A percentile compares a stretch with the other conserved stretches of the same genome.
Conservation (phyloP, 106 monocot species). For the Ottelia alismoides region DNA sequence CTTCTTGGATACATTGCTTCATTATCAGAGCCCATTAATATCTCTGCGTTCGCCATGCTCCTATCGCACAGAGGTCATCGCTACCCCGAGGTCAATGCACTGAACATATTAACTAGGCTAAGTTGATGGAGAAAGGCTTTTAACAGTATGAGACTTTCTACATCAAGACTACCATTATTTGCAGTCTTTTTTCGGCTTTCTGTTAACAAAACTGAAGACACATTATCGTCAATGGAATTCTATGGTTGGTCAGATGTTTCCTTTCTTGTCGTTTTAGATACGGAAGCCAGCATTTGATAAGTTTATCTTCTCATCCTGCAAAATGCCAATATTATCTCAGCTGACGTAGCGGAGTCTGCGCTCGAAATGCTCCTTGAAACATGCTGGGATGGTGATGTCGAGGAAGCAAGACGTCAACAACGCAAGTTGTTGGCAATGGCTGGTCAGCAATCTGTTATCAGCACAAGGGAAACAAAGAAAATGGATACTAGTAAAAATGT, state of each 20-base stretch:
- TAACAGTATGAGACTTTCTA: too few species aligned
- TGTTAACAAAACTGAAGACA: too few species aligned
- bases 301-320: slow-evolving; percentile 75
- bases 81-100: slow-evolving; percentile 96
- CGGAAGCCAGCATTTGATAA: slow-evolving; percentile 78
- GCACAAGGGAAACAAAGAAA: neutral
- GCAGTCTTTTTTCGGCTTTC: too few species aligned
- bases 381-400: slow-evolving; percentile 77
- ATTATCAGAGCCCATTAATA: slow-evolving; percentile 23
- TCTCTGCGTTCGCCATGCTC: slow-evolving; percentile 49
- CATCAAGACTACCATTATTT: too few species aligned
- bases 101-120: too few species aligned
- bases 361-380: slow-evolving; percentile 62
- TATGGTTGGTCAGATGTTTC: too few species aligned
- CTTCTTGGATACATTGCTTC: slow-evolving; percentile 90
- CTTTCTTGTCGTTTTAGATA: slow-evolving; percentile 47
- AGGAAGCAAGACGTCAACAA: slow-evolving; percentile 34
- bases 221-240: too few species aligned
- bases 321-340: slow-evolving; percentile 28
- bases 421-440: slow-evolving; percentile 27
- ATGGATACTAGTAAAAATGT: neutral
- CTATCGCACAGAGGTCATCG: slow-evolving; percentile 62
- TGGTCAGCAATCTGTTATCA: slow-evolving; percentile 22
- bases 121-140: too few species aligned
- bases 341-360: slow-evolving; percentile 33